phyloP scores from a whole-genome alignment of 345 rosid genomes.

The Euphorbia lathyris region DNA sequence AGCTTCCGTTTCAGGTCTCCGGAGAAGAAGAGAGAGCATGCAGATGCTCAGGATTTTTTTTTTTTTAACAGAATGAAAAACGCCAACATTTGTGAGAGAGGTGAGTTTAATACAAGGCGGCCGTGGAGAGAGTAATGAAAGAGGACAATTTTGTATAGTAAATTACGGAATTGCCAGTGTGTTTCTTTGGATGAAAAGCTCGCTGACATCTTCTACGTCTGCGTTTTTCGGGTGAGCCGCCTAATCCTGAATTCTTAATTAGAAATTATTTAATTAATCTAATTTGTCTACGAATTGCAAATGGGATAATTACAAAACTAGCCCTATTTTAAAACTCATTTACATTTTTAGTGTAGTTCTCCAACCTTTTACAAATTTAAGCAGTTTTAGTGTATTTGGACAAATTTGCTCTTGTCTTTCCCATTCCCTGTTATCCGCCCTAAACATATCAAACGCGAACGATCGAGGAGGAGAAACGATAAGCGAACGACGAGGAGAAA shows the following conservation, averaged over 20 bases:
- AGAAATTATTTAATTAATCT: no score
- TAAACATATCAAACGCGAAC: no score
- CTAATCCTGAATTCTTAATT: background rate
- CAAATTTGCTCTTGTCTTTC: no score
- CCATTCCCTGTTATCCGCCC: no score
- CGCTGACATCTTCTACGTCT: background rate
- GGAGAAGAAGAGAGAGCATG: background rate
- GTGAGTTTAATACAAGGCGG: conserved; percentile 12
- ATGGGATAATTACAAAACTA: no score
- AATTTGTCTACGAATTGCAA: no score
- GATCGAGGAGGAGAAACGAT: no score
- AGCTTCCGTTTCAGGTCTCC: conserved; percentile 3
- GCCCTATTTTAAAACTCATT: no score
- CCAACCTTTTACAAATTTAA: no score
- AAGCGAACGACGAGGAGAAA: no score
- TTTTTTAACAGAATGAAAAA: background rate
- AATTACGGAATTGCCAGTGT: conserved; percentile 32
- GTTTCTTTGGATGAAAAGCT: background rate
- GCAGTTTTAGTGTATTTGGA: no score
- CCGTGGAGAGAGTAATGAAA: background rate
- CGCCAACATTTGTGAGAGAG: background rate
- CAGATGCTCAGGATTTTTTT: background rate
- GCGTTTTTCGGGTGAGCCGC: background rate
- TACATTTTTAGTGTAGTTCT: no score
- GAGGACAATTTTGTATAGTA: conserved; percentile 8